phyloP scores from a whole-genome alignment of 176 grass and related monocot genomes.

The Aegilops sharonensis region DNA sequence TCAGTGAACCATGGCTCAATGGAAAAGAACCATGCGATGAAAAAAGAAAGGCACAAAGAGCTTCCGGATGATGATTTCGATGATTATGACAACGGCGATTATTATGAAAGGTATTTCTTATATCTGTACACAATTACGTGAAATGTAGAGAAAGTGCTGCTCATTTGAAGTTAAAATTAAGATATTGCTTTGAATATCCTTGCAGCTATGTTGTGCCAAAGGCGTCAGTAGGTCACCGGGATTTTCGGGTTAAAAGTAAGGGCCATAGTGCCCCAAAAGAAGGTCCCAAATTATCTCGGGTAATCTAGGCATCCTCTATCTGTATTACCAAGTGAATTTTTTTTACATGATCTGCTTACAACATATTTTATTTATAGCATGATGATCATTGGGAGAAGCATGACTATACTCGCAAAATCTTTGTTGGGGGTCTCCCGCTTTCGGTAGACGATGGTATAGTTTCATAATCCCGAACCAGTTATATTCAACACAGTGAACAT shows the following conservation, averaged over 20 bases:
- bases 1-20: constrained; percentile 34
- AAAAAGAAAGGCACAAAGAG: constrained; percentile 43
- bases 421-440: constrained; percentile 63
- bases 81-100: constrained; percentile 29
- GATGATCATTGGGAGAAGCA: constrained; percentile 46
- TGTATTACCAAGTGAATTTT: neutral
- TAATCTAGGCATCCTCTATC: constrained; percentile 24
- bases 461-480: constrained; percentile 14
- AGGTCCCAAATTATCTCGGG: constrained; percentile 33
- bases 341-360: constrained; percentile 11
- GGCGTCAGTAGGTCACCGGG: constrained; percentile 18
- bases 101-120: constrained; percentile 30
- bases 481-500: neutral
- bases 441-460: constrained; percentile 48
- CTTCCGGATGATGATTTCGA: constrained; percentile 35
- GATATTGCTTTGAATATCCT: neutral
- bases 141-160: neutral
- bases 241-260: constrained; percentile 41
- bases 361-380: constrained; percentile 23
- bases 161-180: constrained; percentile 7
- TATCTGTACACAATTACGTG: neutral
- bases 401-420: constrained; percentile 63
- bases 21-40: constrained; percentile 21
- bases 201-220: constrained; percentile 33
- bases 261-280: constrained; percentile 33